Percentiles rank a stretch among this genome's conserved stretches.
These are phyloP conservation scores for Pythium scleroteichum DNA, from an alignment of 352 stramenopile genomes.

Conservation along the genomic window DNA sequence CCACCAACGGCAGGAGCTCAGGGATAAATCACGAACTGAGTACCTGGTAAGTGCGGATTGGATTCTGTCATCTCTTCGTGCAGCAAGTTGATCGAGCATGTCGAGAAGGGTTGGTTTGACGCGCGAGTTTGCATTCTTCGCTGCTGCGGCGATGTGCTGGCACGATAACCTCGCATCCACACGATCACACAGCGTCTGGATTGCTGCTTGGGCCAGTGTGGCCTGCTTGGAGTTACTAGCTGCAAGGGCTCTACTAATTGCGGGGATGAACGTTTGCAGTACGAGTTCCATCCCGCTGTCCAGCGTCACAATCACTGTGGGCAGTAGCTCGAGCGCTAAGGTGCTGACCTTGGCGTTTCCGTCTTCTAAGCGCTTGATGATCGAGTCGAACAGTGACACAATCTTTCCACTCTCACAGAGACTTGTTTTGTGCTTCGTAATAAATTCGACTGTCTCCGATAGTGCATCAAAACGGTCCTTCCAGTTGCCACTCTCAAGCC, in stretches of 20 bases:
- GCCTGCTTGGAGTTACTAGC: constrained; percentile 57
- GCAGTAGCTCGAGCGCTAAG: constrained; percentile 58
- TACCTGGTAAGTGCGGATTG: constrained; percentile 54
- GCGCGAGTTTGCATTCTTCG: constrained; percentile 52
- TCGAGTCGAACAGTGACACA: constrained; percentile 58
- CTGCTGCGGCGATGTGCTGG: constrained; percentile 53
- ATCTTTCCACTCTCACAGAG: constrained; percentile 51
- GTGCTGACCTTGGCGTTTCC: constrained; percentile 76
- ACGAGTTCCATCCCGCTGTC: constrained; percentile 61
- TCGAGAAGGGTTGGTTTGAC: constrained; percentile 62
- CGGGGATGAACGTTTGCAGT: constrained; percentile 52
- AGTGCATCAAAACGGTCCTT: constrained; percentile 77
- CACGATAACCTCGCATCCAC: constrained; percentile 56
- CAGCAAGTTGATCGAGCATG: constrained; percentile 43
- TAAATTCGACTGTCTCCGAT: constrained; percentile 38
- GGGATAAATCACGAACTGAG: not conserved
- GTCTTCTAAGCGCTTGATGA: constrained; percentile 74
- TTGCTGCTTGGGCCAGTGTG: constrained; percentile 35
- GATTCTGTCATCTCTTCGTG: constrained; percentile 46
- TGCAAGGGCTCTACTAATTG: constrained; percentile 55
- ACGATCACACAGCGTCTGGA: constrained; percentile 48
- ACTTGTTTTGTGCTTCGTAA: constrained; percentile 23
- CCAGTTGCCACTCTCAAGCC: constrained; percentile 76
- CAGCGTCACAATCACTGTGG: constrained; percentile 48
- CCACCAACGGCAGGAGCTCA: not conserved